phyloP scores from a whole-genome alignment of 352 stramenopile species.

The Nothophytophthora sp. region DNA sequence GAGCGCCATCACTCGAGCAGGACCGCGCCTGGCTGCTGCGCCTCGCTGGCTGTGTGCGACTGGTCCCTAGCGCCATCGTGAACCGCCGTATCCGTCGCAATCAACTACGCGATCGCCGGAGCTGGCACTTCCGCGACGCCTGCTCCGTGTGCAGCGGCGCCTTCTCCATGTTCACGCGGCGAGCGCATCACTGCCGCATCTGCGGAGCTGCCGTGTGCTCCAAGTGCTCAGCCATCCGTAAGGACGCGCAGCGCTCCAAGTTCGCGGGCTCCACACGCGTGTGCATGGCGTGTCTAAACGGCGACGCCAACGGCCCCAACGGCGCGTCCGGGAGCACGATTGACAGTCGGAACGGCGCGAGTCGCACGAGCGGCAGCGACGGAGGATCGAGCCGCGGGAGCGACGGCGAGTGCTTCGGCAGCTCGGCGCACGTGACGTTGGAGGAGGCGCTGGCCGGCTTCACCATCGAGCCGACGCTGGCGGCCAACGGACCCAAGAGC shows the following conservation, averaged over 20 bases:
- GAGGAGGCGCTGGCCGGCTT: conserved; percentile 36
- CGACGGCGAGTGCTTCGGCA: conserved; percentile 36
- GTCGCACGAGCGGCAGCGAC: conserved; percentile 26
- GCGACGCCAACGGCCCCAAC: conserved; percentile 42
- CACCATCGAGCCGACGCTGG: conserved; percentile 39
- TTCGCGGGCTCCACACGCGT: conserved; percentile 49
- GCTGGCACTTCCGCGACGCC: conserved; percentile 55
- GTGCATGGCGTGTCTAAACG: conserved; percentile 71
- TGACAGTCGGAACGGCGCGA: conserved; percentile 21
- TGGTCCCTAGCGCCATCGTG: conserved; percentile 69
- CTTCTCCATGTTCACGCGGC: conserved; percentile 72
- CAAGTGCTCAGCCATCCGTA: conserved; percentile 71
- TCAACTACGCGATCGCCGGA: conserved; percentile 55
- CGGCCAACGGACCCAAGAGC: conserved; percentile 21
- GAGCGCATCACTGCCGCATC: conserved; percentile 78
- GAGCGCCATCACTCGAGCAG: conserved; percentile 34
- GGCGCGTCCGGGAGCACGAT: conserved; percentile 24
- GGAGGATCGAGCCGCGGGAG: conserved; percentile 26
- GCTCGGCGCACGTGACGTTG: conserved; percentile 36
- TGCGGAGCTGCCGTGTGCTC: conserved; percentile 74
- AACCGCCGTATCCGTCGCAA: conserved; percentile 72
- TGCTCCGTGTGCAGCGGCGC: conserved; percentile 66
- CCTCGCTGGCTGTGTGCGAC: conserved; percentile 49
- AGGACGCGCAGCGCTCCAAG: conserved; percentile 38
- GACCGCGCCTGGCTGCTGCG: conserved; percentile 64